Percentiles rank a stretch among this genome's conserved stretches.
phyloP scores from a whole-genome alignment of 1,284 basidiomycete genomes.

The Afroboletus lepidellus region DNA sequence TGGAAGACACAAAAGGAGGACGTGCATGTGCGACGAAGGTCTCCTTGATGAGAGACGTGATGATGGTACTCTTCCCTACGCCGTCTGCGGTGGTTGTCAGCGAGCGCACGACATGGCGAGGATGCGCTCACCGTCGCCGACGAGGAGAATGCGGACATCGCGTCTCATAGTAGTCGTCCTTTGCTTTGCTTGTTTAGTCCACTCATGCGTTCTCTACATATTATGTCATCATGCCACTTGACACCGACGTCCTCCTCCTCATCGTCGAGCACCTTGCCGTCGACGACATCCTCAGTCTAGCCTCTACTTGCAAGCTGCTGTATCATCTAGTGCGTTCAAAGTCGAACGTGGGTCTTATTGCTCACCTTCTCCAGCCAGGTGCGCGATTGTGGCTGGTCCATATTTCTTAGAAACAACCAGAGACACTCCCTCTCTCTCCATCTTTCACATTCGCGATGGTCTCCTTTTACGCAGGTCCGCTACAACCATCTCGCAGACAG shows the following conservation, averaged over 20 bases:
- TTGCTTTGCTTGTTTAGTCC: constrained; percentile 6
- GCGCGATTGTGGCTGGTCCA: constrained; percentile 57
- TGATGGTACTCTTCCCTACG: constrained; percentile 92
- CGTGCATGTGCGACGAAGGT: constrained; percentile 83
- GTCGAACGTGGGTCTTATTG: not conserved
- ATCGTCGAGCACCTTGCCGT: constrained; percentile 49
- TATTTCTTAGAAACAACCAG: constrained; percentile 47
- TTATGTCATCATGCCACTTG: constrained; percentile 32
- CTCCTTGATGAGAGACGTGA: constrained; percentile 95
- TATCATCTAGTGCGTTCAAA: constrained; percentile 46
- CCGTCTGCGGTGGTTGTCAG: constrained; percentile 56
- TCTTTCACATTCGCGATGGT: constrained; percentile 47
- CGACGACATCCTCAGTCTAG: constrained; percentile 46
- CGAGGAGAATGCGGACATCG: constrained; percentile 90
- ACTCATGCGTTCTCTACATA: not conserved
- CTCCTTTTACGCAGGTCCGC: constrained; percentile 43
- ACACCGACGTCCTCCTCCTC: constrained; percentile 58
- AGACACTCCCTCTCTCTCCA: constrained; percentile 55
- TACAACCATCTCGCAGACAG: constrained; percentile 55
- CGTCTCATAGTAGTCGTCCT: constrained; percentile 65
- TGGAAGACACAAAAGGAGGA: constrained; percentile 6
- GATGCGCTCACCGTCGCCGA: constrained; percentile 77
- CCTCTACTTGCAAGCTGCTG: constrained; percentile 45
- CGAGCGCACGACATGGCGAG: not conserved
- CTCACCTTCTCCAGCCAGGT: constrained; percentile 43